A percentile compares a stretch with the other conserved stretches of the same genome.
Evolutionary conservation across 805 yeast genomes (phyloP).

Genomic region (Monosporozyma aquatica): DNA sequence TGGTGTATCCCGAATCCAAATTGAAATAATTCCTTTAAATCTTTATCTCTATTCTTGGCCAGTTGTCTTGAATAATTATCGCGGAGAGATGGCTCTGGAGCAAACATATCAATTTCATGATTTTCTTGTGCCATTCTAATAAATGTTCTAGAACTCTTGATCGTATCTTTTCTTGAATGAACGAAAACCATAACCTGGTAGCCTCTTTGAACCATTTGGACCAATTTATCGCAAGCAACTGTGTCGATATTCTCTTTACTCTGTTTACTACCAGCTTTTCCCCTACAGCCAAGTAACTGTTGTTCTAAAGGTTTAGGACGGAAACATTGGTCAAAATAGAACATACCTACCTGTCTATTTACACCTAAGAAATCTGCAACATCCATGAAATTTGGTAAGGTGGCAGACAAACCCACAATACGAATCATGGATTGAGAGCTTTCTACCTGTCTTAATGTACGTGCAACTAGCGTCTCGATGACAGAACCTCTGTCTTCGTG

Average conservation of each 20-base stretch:
- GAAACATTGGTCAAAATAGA: constrained; percentile 86
- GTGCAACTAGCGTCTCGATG: constrained; percentile 86
- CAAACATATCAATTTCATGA: constrained; percentile 43
- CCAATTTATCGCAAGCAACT: constrained; percentile 66
- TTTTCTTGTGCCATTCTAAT: constrained; percentile 57
- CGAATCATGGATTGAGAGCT: constrained; percentile 88
- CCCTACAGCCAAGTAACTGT: constrained; percentile 75
- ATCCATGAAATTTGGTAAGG: constrained; percentile 82
- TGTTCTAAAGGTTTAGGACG: constrained; percentile 92
- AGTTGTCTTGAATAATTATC: constrained; percentile 53
- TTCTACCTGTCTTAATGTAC: constrained; percentile 92
- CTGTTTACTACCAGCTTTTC: constrained; percentile 70
- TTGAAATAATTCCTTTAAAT: constrained; percentile 68
- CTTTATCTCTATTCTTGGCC: constrained; percentile 62
- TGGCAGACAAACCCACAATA: constrained; percentile 90
- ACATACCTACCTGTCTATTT: constrained; percentile 83
- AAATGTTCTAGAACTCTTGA: constrained; percentile 67
- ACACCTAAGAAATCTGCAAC: constrained; percentile 94
- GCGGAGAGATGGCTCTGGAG: constrained; percentile 17
- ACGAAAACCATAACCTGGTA: constrained; percentile 95
- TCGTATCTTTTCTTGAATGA: constrained; percentile 89
- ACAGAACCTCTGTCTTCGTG: constrained; percentile 99
- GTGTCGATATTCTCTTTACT: constrained; percentile 63
- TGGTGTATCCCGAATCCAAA: constrained; percentile 91
- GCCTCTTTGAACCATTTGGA: constrained; percentile 56